Evolutionary conservation across 2,329 filamentous ascomycete species (phyloP).

Genomic region (Colletotrichum caudatum): DNA sequence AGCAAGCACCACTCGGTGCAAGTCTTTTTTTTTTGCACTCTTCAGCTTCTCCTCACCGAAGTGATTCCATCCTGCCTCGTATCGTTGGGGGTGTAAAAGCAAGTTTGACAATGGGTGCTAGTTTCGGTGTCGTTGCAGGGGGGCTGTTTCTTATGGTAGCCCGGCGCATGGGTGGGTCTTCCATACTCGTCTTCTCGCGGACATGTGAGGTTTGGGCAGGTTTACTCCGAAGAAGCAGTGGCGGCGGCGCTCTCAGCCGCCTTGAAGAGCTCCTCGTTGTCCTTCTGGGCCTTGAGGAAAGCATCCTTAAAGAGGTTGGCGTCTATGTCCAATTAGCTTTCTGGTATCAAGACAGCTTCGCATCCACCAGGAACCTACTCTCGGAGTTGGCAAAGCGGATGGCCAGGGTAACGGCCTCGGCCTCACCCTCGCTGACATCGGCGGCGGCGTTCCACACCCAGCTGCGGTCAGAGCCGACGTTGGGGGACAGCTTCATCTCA

Average conservation of each 20-base stretch:
- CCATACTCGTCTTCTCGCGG: slow-evolving; percentile 22
- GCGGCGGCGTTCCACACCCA: slow-evolving; percentile 99
- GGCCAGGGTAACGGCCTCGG: slow-evolving; percentile 93
- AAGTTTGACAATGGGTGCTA: slow-evolving; percentile 34
- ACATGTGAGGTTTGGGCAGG: slow-evolving; percentile 6
- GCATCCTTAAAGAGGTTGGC: slow-evolving; percentile 98
- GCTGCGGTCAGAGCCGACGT: slow-evolving; percentile 96
- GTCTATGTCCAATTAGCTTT: slow-evolving; percentile 67
- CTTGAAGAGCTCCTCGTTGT: slow-evolving; percentile 89
- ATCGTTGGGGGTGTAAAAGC: slow-evolving; percentile 29
- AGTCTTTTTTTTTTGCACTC: slow-evolving; percentile 39
- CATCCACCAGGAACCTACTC: slow-evolving; percentile 71
- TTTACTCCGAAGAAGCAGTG: slow-evolving; percentile 43
- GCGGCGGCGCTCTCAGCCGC: slow-evolving; percentile 53
- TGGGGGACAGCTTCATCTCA: slow-evolving; percentile 98
- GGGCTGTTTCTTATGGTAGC: slow-evolving; percentile 1
- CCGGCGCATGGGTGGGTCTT: slow-evolving; percentile 9
- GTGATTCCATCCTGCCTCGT: slow-evolving; percentile 31
- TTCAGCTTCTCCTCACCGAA: slow-evolving; percentile 31
- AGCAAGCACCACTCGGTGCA: slow-evolving; percentile 41
- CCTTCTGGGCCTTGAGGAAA: slow-evolving; percentile 96
- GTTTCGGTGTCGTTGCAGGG: slow-evolving; percentile 34
- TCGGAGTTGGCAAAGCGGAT: slow-evolving; percentile 98
- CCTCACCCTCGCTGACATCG: slow-evolving; percentile 97
- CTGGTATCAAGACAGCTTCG: not conserved